A percentile compares a stretch with the other conserved stretches of the same genome.
These are phyloP conservation scores for Zizania latifolia DNA, from an alignment of 176 grass and related monocot species.

Conservation along the genomic window DNA sequence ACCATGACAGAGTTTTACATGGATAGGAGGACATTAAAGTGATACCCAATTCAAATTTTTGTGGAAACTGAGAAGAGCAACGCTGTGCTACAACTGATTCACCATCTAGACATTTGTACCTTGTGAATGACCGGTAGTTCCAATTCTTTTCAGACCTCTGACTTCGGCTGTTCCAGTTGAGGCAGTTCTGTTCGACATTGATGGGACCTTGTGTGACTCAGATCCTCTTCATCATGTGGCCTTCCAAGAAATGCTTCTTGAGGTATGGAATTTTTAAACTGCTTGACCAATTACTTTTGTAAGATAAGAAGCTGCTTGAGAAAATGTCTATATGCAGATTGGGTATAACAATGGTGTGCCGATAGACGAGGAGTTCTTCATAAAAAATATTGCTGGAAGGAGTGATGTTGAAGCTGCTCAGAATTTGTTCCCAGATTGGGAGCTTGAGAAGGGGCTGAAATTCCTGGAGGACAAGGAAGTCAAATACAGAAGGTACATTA, in stretches of 20 bases:
- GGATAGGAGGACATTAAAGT: background rate
- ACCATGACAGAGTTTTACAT: background rate
- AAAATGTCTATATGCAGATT: slow-evolving; percentile 43
- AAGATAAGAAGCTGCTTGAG: background rate
- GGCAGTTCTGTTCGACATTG: slow-evolving; percentile 88
- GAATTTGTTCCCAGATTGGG: slow-evolving; percentile 87
- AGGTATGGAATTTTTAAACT: slow-evolving; percentile 23
- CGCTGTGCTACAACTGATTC: background rate
- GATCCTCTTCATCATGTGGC: slow-evolving; percentile 83
- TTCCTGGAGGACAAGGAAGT: slow-evolving; percentile 77
- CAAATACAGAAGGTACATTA: slow-evolving; percentile 53
- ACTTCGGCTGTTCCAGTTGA: slow-evolving; percentile 50
- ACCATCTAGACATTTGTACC: background rate
- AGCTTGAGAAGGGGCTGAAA: slow-evolving; percentile 62
- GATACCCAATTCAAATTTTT: background rate
- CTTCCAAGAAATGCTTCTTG: slow-evolving; percentile 74
- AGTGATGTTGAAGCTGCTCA: slow-evolving; percentile 56
- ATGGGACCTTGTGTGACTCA: slow-evolving; percentile 83
- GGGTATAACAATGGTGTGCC: slow-evolving; percentile 90
- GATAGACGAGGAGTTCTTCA: slow-evolving; percentile 78
- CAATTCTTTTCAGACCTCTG: slow-evolving; percentile 39
- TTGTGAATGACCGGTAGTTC: background rate
- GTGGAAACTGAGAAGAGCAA: background rate
- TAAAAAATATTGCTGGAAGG: slow-evolving; percentile 89
- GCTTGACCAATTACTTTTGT: background rate